Evolutionary conservation across 306 rosid species (phyloP), one percentile per base, ranked within the genome.

Genomic region (Potentilla sterilis): DNA sequence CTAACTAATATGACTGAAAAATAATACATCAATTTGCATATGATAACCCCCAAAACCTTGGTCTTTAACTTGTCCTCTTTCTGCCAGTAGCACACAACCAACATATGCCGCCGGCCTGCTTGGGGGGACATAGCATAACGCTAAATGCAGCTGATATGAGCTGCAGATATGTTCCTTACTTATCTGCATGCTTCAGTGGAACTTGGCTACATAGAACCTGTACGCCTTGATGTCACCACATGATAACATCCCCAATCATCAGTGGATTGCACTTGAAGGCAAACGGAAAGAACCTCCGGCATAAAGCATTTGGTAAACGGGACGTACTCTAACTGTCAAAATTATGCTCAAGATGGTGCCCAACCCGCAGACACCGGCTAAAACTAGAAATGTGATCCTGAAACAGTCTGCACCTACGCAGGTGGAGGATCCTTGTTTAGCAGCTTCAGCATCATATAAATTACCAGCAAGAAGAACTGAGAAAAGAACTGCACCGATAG

Each of bases 261-360:
- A 80, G 72, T 76, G 82, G 54, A 51, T 67, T 66, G 87, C 75
- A 55, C 69, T 75, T 35, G 70, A 81, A 77, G 82, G 87, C 69
- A 69, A 68, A 48, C 86, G 83, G 83, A 92, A 88, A 14, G 91
- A 87, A 44, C 96, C 92, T 22, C 88, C 82, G 1, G 92, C 80
- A 59, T 88, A 92, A 4, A 92, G 82, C 96, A 86, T 87, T 79
- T 84, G 86, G 83, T 92, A 92, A 34, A 92, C 96, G 1, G 94
- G 93, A 21, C 88, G 79, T 28, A 88, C 81, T 86, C 97, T 78
- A 72, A 88, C 14, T 7, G 97, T 88, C 83, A 93, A 81, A 80
- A 91, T 83, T 69, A 87, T 34, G 77, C 91, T 83, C 78, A 94
- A 73, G 80, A 89, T 79, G 52, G 94, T 73, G 70, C 91, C 97